Evolutionary conservation across 2,329 filamentous ascomycete genomes (phyloP).

Genomic region (Lachnum nothofagi): DNA sequence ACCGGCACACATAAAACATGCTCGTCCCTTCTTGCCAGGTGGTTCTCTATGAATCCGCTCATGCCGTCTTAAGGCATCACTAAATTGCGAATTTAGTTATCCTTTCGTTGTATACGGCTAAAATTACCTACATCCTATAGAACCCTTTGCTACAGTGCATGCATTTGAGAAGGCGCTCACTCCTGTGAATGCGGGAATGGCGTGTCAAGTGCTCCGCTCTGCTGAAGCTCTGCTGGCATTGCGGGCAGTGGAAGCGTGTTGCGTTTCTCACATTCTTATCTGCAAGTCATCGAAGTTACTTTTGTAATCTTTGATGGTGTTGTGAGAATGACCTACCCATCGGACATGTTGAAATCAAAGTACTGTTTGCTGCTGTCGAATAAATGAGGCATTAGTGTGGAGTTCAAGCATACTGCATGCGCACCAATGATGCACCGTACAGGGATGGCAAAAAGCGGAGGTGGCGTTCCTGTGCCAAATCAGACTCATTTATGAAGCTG

Average conservation of each 20-base stretch:
- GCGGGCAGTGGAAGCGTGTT: slow-evolving; percentile 14
- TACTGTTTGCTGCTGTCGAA: too few relatives aligned
- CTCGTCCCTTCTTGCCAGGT: slow-evolving; percentile 19
- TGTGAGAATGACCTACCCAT: neutral
- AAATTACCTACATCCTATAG: slow-evolving; percentile 20
- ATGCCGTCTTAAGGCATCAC: slow-evolving; percentile 26
- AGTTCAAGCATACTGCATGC: too few relatives aligned
- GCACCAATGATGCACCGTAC: too few relatives aligned
- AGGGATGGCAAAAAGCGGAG: too few relatives aligned
- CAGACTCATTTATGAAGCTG: too few relatives aligned
- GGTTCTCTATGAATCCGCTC: slow-evolving; percentile 23
- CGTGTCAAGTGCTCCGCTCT: slow-evolving; percentile 24
- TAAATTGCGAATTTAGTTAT: slow-evolving; percentile 6
- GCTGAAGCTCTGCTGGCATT: slow-evolving; percentile 23
- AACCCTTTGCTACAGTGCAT: slow-evolving; percentile 22
- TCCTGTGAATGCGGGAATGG: slow-evolving; percentile 22
- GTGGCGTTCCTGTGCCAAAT: too few relatives aligned
- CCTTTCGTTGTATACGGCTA: neutral
- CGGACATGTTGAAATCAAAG: too few relatives aligned
- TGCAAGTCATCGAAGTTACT: too few relatives aligned
- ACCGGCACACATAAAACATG: slow-evolving; percentile 21
- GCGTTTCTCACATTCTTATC: neutral
- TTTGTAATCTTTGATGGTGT: too few relatives aligned
- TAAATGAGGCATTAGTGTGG: too few relatives aligned
- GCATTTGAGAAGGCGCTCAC: slow-evolving; percentile 22